Base-by-base conservation (phyloP, 2,329 filamentous ascomycete genomes). In the Dactylonectria macrodidyma region DNA sequence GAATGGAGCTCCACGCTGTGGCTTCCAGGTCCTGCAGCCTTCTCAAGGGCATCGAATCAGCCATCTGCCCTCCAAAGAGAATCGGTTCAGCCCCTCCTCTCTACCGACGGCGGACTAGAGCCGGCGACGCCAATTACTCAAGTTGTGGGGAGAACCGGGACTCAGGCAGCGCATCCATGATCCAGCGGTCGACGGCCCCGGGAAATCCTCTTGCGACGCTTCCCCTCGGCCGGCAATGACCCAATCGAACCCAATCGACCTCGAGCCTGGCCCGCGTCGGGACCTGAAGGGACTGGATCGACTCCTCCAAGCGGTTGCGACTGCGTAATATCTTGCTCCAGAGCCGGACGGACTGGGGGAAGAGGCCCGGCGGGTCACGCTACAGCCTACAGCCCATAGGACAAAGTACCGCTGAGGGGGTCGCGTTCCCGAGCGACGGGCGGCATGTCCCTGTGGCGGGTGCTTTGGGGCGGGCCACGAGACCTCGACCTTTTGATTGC, bases 181-280 rank as follows among this genome's bases (percentile, higher is more conserved):
- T 64, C 36, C 58, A 72, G 70, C 68, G 65, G 69, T 68, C 52
- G 30, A 59, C 46, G 7, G 60, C 72, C 73, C 78, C 78, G 78
- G 77, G 76, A 80, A 80, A 80, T 80, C 78, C 76, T 80, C 78
- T 80, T 80, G 75, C 69, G 59, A 65, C 71, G 73, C 73, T 74
- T 76, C 75, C 75, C 70, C 73, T 77, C 73, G 75, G 72, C 72
- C 71, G 73, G 72, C 73, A 73, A 66, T 64, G 62, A 59, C 71
- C 70, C 66, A 68, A 66, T 69, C 59, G 57, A 69, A 59, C 71
- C 70, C 66, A 68, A 30, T 30, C 26, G 26, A 30, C 55, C 62
- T 66, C 67, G 65, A 68, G 54, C 52, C 68, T 46, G 36, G 50
- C 55, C 50, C 66, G 62, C 63, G 47, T 71, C 68, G 69, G 71